Evolutionary conservation across 164 flowering plant genomes (phyloP).

Genomic region (Nelumbo lutea): DNA sequence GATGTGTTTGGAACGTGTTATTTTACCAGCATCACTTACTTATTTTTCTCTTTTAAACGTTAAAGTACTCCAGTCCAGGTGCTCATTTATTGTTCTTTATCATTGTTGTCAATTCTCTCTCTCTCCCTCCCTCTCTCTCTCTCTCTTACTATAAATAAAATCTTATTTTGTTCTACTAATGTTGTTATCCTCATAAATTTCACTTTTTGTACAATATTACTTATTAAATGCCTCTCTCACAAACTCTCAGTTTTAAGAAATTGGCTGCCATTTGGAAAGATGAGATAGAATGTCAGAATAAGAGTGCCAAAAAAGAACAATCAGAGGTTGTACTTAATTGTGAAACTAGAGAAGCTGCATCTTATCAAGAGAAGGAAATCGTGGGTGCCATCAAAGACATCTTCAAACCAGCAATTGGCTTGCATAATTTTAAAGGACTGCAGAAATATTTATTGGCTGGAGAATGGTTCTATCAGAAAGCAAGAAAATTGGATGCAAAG

Average conservation of each 20-base stretch:
- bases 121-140: no score
- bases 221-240: neutral
- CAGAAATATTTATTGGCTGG: conserved; percentile 52
- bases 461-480: conserved; percentile 46
- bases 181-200: neutral
- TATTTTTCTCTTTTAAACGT: no score
- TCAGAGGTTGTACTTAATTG: conserved; percentile 18
- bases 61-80: no score
- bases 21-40: no score
- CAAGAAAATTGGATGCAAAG: conserved; percentile 46
- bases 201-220: conserved; percentile 1
- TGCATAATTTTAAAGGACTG: conserved; percentile 32
- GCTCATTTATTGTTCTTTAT: no score
- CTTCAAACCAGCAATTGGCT: conserved; percentile 34
- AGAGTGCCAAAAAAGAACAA: conserved; percentile 16
- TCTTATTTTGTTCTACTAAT: neutral
- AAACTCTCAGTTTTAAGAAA: conserved; percentile 56
- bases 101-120: no score
- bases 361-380: conserved; percentile 38
- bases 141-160: no score
- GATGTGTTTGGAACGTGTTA: no score
- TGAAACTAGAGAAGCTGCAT: conserved; percentile 11
- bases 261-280: conserved; percentile 49
- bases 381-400: conserved; percentile 41
- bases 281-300: conserved; percentile 30